Conservation (phyloP, 345 rosid species). For the Arabis hirsuta region DNA sequence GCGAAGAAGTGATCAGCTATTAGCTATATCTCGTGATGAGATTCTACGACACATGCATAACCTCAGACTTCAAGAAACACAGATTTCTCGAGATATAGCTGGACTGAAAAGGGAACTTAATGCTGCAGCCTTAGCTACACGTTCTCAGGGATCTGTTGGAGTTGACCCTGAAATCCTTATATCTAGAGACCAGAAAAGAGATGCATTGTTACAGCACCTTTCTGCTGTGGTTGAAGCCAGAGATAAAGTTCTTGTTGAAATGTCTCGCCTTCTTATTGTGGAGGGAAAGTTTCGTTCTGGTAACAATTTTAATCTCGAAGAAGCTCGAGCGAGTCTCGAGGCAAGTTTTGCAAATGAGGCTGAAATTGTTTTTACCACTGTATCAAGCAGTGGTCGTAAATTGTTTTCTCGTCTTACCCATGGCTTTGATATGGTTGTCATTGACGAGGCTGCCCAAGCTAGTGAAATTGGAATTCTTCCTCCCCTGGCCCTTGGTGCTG, state of each 20-base stretch:
- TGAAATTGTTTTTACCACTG: slow-evolving; percentile 98
- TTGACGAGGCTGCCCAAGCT: slow-evolving; percentile 99
- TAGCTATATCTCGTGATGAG: slow-evolving; percentile 85
- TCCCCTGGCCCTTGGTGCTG: slow-evolving; percentile 95
- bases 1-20: slow-evolving; percentile 91
- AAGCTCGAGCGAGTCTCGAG: slow-evolving; percentile 95
- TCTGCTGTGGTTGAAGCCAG: slow-evolving; percentile 95
- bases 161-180: slow-evolving; percentile 94
- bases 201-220: slow-evolving; percentile 80
- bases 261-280: slow-evolving; percentile 91
- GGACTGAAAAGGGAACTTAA: slow-evolving; percentile 78
- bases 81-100: slow-evolving; percentile 80
- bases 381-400: slow-evolving; percentile 98
- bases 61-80: slow-evolving; percentile 74
- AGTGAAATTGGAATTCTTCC: slow-evolving; percentile 97
- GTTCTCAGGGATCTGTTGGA: slow-evolving; percentile 96
- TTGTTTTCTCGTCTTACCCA: slow-evolving; percentile 94
- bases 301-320: slow-evolving; percentile 85
- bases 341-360: slow-evolving; percentile 99
- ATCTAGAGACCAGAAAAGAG: slow-evolving; percentile 92
- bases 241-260: slow-evolving; percentile 95
- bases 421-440: slow-evolving; percentile 99
- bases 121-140: slow-evolving; percentile 73
- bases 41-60: slow-evolving; percentile 83
- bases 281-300: slow-evolving; percentile 83